Base-by-base conservation (phyloP, 228 moss, liverwort and hornwort genomes). In the Sphagnum magellanicum region DNA sequence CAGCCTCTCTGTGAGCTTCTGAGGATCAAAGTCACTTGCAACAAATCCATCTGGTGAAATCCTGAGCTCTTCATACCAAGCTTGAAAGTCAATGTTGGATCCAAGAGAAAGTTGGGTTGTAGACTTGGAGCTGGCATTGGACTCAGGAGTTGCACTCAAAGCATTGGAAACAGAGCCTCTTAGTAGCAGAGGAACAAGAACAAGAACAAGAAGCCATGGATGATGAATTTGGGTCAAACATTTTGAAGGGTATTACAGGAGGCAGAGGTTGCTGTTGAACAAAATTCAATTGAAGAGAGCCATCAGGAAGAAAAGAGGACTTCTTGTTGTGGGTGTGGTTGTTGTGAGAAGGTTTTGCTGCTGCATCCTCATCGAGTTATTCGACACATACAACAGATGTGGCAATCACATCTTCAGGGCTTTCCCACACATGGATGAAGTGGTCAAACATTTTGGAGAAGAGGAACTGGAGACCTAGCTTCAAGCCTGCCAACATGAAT, bases 401-500 rank as follows among this genome's bases (percentile, higher is more conserved):
- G 4, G 92, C 91, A 48, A 89, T 85, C 64, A 96, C 78, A 77
- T 96, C 92, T 65, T 96, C 92, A 3, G 0, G 92, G 95, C 16
- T 71, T 88, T 5, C 95, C 95, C 50, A 96, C 80, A 65, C 92
- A 92, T 48, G 84, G 95, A 60, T 96, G 92, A 50, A 96, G 55
- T 9, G 95, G 95, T 60, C 92, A 79, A 8, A 96, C 89, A 16
- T 90, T 92, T 7, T 84, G 65, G 16, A 96, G 73, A 48, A 91
- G 64, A 16, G 95, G 95, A 49, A 89, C 89, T 0, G 92, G 92
- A 4, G 90, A 91, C 6, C 90, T 92, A 0, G 88, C 87, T 59
- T 92, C 95, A 4, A 96, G 76, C 47, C 89, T 91, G 17, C 92
- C 95, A 5, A 92, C 81, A 66, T 96, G 89, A 83, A 96, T 88